These are phyloP conservation scores for Ceratocystis diversiconidia DNA, from an alignment of 2,329 filamentous ascomycete genomes.

Conservation along the genomic window DNA sequence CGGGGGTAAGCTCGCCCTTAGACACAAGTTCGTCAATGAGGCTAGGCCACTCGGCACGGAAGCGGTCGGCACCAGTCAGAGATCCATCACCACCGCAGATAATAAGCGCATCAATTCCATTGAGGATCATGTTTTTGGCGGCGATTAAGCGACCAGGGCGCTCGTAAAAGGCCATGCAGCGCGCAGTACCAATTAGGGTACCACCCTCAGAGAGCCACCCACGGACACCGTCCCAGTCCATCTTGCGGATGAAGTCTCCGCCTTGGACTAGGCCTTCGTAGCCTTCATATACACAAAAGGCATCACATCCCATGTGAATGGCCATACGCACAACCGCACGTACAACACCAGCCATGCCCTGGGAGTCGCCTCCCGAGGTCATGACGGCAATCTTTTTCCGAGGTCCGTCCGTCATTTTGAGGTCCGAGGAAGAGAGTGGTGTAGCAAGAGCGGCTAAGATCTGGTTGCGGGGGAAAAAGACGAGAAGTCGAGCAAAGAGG, in stretches of 20 bases:
- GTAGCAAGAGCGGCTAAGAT: slow-evolving; percentile 16
- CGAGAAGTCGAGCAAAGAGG: slow-evolving; percentile 15
- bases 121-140: slow-evolving; percentile 85
- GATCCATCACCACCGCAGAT: slow-evolving; percentile 96
- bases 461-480: slow-evolving; percentile 15
- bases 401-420: slow-evolving; percentile 29
- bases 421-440: slow-evolving; percentile 12
- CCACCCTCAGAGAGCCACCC: slow-evolving; percentile 90
- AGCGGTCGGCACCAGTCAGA: slow-evolving; percentile 86
- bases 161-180: slow-evolving; percentile 86
- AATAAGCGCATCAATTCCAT: slow-evolving; percentile 88
- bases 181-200: slow-evolving; percentile 87
- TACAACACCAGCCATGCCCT: slow-evolving; percentile 87
- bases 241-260: slow-evolving; percentile 72
- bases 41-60: slow-evolving; percentile 82
- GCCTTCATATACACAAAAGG: slow-evolving; percentile 76
- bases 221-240: slow-evolving; percentile 86
- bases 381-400: slow-evolving; percentile 71
- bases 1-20: slow-evolving; percentile 52
- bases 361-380: slow-evolving; percentile 88
- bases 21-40: slow-evolving; percentile 73
- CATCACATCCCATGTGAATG: slow-evolving; percentile 68
- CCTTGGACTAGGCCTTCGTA: slow-evolving; percentile 91
- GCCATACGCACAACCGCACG: slow-evolving; percentile 83
- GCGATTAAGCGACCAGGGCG: slow-evolving; percentile 68